These are phyloP conservation scores for Odonthalia washingtoniensis DNA, from an alignment of 31 red algal genomes.

Conservation along the genomic window DNA sequence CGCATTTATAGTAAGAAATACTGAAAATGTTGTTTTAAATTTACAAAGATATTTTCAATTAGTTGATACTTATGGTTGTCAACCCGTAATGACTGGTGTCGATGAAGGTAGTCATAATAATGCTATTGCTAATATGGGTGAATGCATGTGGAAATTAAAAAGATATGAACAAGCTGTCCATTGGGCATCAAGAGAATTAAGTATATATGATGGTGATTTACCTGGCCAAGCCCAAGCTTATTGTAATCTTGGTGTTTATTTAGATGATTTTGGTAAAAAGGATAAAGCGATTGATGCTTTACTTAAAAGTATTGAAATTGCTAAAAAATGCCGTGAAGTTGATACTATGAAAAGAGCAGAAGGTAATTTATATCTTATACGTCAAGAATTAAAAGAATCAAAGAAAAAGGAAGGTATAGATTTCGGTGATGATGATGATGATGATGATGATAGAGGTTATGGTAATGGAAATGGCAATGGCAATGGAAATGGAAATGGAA, in stretches of 20 bases:
- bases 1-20: slow-evolving; percentile 44
- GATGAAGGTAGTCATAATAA: slow-evolving; percentile 37
- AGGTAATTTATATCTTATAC: slow-evolving; percentile 48
- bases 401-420: not conserved
- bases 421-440: not conserved
- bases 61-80: slow-evolving; percentile 63
- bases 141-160: slow-evolving; percentile 60
- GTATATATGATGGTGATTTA: slow-evolving; percentile 48
- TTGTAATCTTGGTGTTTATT: slow-evolving; percentile 72
- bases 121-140: slow-evolving; percentile 64
- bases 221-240: slow-evolving; percentile 72
- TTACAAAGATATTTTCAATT: slow-evolving; percentile 59
- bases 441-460: not conserved
- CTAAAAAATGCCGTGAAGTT: slow-evolving; percentile 39
- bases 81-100: slow-evolving; percentile 46
- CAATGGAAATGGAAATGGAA: too few species aligned
- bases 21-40: slow-evolving; percentile 26
- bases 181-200: slow-evolving; percentile 62
- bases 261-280: slow-evolving; percentile 67
- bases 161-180: slow-evolving; percentile 59
- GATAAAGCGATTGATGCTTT: slow-evolving; percentile 69
- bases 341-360: slow-evolving; percentile 49
- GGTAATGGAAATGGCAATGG: too few species aligned
- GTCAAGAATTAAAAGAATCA: slow-evolving; percentile 18
- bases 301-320: slow-evolving; percentile 47